Conservation (phyloP, 108 stramenopile genomes). For the Skeletonema potamos region DNA sequence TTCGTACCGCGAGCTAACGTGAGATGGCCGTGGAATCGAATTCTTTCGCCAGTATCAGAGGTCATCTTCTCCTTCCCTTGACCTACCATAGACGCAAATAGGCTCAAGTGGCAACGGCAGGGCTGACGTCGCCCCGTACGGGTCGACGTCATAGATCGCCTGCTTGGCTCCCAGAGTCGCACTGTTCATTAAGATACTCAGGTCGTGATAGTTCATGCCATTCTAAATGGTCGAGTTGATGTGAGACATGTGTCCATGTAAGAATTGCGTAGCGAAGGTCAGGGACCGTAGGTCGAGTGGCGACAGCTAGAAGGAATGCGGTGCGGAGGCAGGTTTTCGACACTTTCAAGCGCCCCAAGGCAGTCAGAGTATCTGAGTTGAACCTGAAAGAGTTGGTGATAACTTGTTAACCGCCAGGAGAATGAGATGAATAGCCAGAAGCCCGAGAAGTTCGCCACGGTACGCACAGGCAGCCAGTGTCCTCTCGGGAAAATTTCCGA, state of each 20-base stretch:
- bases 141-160: no score
- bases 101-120: no score
- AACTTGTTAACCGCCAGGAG: not conserved
- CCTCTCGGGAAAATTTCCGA: not conserved
- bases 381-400: not conserved
- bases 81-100: no score
- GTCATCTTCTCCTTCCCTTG: conserved; percentile 31
- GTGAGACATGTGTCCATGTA: no score
- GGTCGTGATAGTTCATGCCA: no score
- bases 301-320: conserved; percentile 7
- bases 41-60: not conserved
- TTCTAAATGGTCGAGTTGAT: no score
- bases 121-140: no score
- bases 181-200: no score
- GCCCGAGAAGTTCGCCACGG: conserved; percentile 8
- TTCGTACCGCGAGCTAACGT: not conserved
- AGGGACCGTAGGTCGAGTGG: no score
- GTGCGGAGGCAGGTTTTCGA: not conserved
- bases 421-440: conserved; percentile 5
- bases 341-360: conserved; percentile 2
- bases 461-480: not conserved
- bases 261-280: no score
- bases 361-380: conserved; percentile 20
- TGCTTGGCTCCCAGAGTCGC: no score
- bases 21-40: conserved; percentile 10